Evolutionary conservation across 2,329 filamentous ascomycete species (phyloP).

Genomic region (Amylocarpus encephaloides): DNA sequence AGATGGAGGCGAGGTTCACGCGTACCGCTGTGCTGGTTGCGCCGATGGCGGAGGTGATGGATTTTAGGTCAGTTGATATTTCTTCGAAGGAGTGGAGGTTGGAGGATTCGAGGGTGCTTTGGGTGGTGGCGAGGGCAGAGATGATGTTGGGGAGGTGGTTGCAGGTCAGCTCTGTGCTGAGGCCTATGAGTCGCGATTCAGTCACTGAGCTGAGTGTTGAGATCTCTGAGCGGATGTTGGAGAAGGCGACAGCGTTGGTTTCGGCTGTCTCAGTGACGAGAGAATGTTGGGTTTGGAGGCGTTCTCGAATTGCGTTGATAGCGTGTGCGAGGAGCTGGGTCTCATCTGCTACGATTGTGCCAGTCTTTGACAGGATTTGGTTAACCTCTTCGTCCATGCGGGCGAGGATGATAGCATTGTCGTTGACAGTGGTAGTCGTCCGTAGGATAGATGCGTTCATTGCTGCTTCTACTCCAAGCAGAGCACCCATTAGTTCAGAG

Average conservation of each 20-base stretch:
- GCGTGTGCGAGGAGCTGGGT: neutral
- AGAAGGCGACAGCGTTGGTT: neutral
- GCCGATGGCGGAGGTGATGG: slow-evolving; percentile 5
- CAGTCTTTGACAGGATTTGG: neutral
- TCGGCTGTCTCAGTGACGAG: neutral
- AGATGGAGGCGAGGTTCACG: slow-evolving; percentile 19
- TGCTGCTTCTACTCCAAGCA: neutral
- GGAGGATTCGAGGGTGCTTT: neutral
- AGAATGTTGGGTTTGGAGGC: neutral
- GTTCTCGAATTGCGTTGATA: neutral
- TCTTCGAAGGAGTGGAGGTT: slow-evolving; percentile 7
- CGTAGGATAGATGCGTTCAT: neutral
- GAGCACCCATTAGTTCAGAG: neutral
- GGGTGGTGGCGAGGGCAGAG: neutral
- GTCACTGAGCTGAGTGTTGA: neutral
- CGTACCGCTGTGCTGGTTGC: slow-evolving; percentile 17
- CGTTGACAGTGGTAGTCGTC: neutral
- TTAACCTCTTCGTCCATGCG: neutral
- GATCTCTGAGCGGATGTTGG: neutral
- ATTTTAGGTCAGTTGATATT: slow-evolving; percentile 7
- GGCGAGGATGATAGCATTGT: neutral
- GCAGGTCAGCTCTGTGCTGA: neutral
- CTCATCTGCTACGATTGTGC: neutral
- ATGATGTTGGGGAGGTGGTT: neutral
- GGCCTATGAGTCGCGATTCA: neutral